A percentile compares a stretch with the other conserved stretches of the same genome.
These are phyloP conservation scores for Heterobasidion parviporum DNA, from an alignment of 1,284 basidiomycete genomes.

Conservation along the genomic window DNA sequence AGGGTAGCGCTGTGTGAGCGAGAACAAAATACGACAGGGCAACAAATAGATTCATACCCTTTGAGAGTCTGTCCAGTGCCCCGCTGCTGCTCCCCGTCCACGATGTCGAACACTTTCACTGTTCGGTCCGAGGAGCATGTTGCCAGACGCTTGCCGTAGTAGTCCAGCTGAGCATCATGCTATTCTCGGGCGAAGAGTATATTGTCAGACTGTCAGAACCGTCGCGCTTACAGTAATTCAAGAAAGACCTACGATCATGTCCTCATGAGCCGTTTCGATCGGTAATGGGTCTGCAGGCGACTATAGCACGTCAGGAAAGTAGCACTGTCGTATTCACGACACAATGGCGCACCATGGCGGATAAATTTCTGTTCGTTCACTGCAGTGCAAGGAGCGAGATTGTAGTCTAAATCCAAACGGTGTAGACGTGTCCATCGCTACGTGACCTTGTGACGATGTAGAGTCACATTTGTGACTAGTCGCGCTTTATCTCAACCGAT, in stretches of 20 bases:
- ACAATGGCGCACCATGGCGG: too few relatives aligned
- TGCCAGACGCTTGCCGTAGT: conserved; percentile 93
- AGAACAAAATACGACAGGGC: neutral
- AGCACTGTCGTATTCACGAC: too few relatives aligned
- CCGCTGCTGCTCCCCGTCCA: conserved; percentile 75
- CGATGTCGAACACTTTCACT: conserved; percentile 92
- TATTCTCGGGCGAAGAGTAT: conserved; percentile 21
- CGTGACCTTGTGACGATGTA: too few relatives aligned
- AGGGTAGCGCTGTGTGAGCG: neutral
- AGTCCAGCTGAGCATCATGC: conserved; percentile 98
- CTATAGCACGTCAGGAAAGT: neutral
- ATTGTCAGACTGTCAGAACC: conserved; percentile 1
- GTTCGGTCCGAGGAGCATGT: conserved; percentile 96
- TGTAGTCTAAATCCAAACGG: too few relatives aligned
- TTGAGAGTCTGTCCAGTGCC: conserved; percentile 71
- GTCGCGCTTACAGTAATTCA: neutral
- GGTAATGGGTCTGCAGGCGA: conserved; percentile 56
- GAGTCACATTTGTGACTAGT: too few relatives aligned
- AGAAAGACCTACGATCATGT: conserved; percentile 77
- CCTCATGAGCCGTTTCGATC: conserved; percentile 89
- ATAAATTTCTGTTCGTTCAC: too few relatives aligned
- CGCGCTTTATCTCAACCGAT: too few relatives aligned
- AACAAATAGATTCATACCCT: conserved; percentile 48
- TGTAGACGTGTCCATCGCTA: too few relatives aligned
- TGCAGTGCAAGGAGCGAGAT: too few relatives aligned